These are phyloP conservation scores for Thraustochytrium striatum DNA, from an alignment of 352 stramenopile species.

Conservation along the genomic window DNA sequence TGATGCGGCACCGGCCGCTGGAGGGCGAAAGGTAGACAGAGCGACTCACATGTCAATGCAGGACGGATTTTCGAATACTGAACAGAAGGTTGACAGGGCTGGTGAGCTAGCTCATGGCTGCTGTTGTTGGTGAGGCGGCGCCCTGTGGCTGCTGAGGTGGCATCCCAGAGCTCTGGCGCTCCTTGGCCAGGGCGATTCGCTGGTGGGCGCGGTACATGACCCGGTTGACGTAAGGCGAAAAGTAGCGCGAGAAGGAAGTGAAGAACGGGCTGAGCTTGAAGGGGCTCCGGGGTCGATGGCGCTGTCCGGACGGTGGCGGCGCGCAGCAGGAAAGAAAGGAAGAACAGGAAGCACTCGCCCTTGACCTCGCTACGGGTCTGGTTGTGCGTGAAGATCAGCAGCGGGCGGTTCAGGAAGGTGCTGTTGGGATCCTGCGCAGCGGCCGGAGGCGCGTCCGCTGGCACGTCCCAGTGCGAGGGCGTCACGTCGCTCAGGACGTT, in stretches of 20 bases:
- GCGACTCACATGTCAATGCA: no score
- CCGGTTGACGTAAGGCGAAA: neutral
- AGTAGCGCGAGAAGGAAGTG: neutral
- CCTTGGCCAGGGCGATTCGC: no score
- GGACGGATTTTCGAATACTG: no score
- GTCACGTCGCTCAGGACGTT: slow-evolving; percentile 31
- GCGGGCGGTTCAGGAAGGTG: neutral
- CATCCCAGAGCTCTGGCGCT: no score
- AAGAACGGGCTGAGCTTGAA: neutral
- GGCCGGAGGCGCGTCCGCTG: slow-evolving; percentile 1
- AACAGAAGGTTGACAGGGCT: no score
- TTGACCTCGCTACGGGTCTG: slow-evolving; percentile 1
- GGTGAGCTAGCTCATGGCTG: no score
- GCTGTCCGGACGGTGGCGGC: neutral
- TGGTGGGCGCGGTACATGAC: no score
- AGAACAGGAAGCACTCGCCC: slow-evolving; percentile 14
- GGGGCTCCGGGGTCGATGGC: neutral
- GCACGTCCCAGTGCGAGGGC: neutral
- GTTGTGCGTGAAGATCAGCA: neutral
- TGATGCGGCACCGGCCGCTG: no score
- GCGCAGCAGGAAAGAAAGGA: slow-evolving; percentile 25
- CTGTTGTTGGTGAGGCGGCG: no score
- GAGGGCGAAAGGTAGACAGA: no score
- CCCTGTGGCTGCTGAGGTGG: no score
- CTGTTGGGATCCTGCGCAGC: neutral